Percentiles rank a stretch among this genome's conserved stretches.
Conservation (phyloP, 2,329 filamentous ascomycete genomes). For the Alternaria burnsii region DNA sequence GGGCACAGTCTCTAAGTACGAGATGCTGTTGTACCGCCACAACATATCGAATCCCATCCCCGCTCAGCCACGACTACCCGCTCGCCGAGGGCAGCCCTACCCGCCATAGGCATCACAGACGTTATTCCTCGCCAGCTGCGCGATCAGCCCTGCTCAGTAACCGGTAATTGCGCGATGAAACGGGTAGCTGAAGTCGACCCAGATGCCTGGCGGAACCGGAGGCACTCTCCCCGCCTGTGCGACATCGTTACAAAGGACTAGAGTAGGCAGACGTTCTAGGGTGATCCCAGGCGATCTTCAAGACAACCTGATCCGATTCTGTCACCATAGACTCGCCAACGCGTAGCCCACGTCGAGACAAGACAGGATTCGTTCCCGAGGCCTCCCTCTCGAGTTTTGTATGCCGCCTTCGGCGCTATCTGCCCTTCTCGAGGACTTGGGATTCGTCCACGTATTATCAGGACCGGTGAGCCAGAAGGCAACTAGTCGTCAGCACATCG, state of each 20-base stretch:
- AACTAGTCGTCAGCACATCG: neutral
- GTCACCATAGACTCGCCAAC: neutral
- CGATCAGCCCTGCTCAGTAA: neutral
- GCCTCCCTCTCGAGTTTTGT: neutral
- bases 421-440: neutral
- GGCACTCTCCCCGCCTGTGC: neutral
- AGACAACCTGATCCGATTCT: neutral
- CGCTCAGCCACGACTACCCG: neutral
- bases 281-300: neutral
- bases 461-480: constrained; percentile 6
- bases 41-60: neutral
- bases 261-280: neutral
- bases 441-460: neutral
- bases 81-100: neutral
- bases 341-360: neutral
- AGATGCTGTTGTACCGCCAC: neutral
- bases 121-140: neutral
- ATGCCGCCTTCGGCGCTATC: neutral
- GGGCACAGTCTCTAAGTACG: neutral
- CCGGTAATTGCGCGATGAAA: neutral
- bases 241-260: neutral
- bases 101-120: neutral
- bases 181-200: neutral
- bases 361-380: neutral
- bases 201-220: neutral